These are phyloP conservation scores for Candida arabinofermentans DNA, from an alignment of 805 yeast species.

Conservation along the genomic window DNA sequence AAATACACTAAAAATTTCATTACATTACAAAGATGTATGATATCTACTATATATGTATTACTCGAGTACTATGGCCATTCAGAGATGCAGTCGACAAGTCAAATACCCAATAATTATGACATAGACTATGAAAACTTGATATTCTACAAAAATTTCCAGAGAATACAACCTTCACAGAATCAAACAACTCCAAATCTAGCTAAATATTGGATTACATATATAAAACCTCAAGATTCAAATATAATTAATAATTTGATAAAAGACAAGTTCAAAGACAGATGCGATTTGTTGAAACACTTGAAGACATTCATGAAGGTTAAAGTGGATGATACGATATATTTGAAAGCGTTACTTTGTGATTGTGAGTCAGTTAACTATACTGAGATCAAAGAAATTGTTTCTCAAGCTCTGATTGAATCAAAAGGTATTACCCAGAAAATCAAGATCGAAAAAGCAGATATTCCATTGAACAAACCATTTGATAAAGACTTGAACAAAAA, in stretches of 20 bases:
- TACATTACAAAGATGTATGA: no score
- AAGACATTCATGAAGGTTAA: slow-evolving; percentile 45
- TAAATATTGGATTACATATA: slow-evolving; percentile 41
- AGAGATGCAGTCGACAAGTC: no score
- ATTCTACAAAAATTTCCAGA: slow-evolving; percentile 36
- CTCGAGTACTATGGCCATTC: no score
- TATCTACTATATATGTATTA: no score
- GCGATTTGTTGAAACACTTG: slow-evolving; percentile 36
- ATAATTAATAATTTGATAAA: slow-evolving; percentile 23
- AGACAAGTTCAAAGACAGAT: slow-evolving; percentile 22
- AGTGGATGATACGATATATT: slow-evolving; percentile 3
- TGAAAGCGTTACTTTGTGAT: slow-evolving; percentile 26
- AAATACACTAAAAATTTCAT: no score
- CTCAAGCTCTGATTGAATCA: slow-evolving; percentile 12
- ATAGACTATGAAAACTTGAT: slow-evolving; percentile 42
- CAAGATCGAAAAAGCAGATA: slow-evolving; percentile 23
- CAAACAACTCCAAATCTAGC: slow-evolving; percentile 28
- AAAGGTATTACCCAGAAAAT: neutral
- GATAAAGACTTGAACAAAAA: slow-evolving; percentile 59
- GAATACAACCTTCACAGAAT: slow-evolving; percentile 31
- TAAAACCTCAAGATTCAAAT: slow-evolving; percentile 35
- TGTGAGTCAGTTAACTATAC: slow-evolving; percentile 39
- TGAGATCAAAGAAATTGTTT: slow-evolving; percentile 26
- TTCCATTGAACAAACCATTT: slow-evolving; percentile 64
- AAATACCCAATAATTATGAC: slow-evolving; percentile 2